Base-by-base conservation (phyloP, 306 rosid species). In the Dicorynia guianensis region DNA sequence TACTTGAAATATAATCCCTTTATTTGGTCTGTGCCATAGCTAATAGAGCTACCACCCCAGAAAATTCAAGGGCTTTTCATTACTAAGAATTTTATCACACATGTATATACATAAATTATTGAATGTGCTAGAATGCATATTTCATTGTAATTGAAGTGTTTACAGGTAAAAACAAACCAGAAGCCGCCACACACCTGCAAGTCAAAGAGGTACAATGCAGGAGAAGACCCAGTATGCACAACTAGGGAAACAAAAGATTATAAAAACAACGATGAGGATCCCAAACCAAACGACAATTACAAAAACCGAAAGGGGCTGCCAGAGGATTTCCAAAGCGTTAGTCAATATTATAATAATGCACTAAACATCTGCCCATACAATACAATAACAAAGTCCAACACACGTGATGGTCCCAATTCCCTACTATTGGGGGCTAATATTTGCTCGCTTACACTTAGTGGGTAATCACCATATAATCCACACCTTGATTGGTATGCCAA, bases 401-500 rank as follows among this genome's bases (percentile, higher is more conserved):
- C 78, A 79, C 53, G 79, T 64, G 69, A 75, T 79, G 78, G 84
- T 59, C 81, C 74, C 78, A 75, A 25, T 2, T 25, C 30, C 30
- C 65, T 53, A 38, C 40, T 19, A 66, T 64, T 3, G 71, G 65
- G 50, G 59, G 20, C 62, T n/a, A 38, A 7, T 14, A 35, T 42
- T 77, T 77, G 85, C 67, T 53, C 82, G 57, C 82, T 63, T n/a
- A n/a, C 33, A 72, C 55, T 75, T 71, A 53, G 79, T 79, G 76
- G 81, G 15, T 59, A 72, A 80, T 76, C 67, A 80, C 46, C 62
- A 13, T 70, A 49, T 43, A 78, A 81, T 80, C 68, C 25, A 40
- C 80, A 49, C 44, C 54, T 17, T 50, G 50, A 33, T 39, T 76
- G 64, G 44, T 17, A 9, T 75, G 52, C 56, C 64, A 40, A 62